Evolutionary conservation across 1,284 basidiomycete species (phyloP).

Genomic region (Trichosporon inkin): DNA sequence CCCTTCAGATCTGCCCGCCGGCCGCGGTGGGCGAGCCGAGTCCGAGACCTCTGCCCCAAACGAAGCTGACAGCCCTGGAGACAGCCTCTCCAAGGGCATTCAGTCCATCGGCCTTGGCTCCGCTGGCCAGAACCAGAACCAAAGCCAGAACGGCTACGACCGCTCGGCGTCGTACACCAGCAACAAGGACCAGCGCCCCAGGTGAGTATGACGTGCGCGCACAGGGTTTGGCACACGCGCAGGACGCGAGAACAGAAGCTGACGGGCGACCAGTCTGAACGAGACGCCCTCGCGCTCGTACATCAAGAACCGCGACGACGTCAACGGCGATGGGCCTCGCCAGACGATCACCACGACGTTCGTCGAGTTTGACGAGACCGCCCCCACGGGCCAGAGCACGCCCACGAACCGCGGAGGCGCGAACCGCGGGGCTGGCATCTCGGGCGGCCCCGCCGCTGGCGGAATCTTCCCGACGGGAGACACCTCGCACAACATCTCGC

Average conservation of each 20-base stretch:
- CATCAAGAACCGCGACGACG: conserved; percentile 23
- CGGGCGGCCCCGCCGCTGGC: not conserved
- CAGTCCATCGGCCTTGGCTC: not conserved
- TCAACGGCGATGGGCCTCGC: not conserved
- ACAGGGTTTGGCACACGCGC: not conserved
- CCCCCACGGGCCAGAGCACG: not conserved
- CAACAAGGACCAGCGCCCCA: conserved; percentile 6
- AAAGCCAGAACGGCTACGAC: conserved; percentile 4
- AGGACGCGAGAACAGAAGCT: not conserved
- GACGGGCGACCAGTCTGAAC: conserved; percentile 10
- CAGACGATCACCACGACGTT: not conserved
- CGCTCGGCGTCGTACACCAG: conserved; percentile 4
- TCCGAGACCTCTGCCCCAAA: too few relatives aligned
- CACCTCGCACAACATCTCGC: not conserved
- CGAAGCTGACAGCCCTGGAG: not conserved
- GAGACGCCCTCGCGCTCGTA: conserved; percentile 44
- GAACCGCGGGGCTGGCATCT: not conserved
- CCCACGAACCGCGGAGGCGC: not conserved
- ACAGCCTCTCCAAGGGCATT: conserved; percentile 1
- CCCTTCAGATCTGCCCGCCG: too few relatives aligned
- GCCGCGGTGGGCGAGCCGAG: too few relatives aligned
- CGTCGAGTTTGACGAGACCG: not conserved
- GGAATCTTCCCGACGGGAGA: not conserved
- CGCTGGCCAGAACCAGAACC: too few relatives aligned
- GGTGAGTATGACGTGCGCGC: not conserved